Evolutionary conservation across 768 basidiomycete species (phyloP).

Genomic region (Clavulina sp.): DNA sequence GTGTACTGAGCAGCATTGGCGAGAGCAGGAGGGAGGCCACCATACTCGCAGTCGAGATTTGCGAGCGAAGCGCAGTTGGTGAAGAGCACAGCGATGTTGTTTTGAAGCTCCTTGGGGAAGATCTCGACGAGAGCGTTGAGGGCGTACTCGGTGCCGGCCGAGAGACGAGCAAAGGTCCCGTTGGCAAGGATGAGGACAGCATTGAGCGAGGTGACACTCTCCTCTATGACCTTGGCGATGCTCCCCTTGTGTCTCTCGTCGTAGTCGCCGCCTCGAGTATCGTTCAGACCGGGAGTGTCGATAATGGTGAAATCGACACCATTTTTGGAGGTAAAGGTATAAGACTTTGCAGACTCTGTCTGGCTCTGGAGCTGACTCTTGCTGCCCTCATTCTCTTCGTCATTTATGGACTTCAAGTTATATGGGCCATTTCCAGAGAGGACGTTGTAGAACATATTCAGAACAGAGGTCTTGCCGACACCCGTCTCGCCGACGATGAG

Average conservation of each 20-base stretch:
- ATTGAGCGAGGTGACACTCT: constrained; percentile 12
- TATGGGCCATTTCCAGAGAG: too few relatives aligned
- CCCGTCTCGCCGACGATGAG: too few relatives aligned
- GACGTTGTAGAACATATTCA: too few relatives aligned
- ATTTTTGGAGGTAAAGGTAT: too few relatives aligned
- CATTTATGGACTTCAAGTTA: too few relatives aligned
- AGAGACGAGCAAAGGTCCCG: constrained; percentile 15
- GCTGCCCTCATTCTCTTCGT: too few relatives aligned
- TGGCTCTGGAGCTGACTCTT: too few relatives aligned
- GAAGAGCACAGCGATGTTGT: constrained; percentile 18
- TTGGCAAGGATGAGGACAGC: constrained; percentile 19
- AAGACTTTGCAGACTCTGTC: too few relatives aligned
- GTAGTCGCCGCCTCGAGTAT: constrained; percentile 17
- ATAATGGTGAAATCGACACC: constrained; percentile 13
- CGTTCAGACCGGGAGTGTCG: constrained; percentile 19
- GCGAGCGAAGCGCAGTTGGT: constrained; percentile 13
- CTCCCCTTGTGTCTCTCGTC: constrained; percentile 16
- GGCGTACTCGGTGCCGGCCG: constrained; percentile 17
- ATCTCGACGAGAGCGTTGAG: constrained; percentile 15
- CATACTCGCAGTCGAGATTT: constrained; percentile 12
- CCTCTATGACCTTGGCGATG: constrained; percentile 16
- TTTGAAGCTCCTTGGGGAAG: constrained; percentile 15
- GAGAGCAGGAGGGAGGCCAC: constrained; percentile 13
- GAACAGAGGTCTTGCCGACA: too few relatives aligned
- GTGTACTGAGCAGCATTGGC: neutral